Conservation (phyloP, 1,284 basidiomycete genomes). For the Marasmius oreades region DNA sequence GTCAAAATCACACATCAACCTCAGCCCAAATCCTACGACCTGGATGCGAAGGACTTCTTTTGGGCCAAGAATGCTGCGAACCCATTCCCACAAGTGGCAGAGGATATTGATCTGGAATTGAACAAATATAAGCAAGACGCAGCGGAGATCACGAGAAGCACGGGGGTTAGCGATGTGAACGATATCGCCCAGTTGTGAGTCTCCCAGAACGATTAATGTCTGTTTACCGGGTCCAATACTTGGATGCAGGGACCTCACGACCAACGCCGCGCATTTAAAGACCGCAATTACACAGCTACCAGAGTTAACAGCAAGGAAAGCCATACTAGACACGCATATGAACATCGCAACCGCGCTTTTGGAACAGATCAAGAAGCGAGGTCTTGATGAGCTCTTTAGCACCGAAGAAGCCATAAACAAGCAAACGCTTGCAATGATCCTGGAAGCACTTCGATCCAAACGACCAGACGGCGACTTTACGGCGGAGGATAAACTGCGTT, state of each 20-base stretch:
- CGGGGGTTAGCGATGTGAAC: slow-evolving; percentile 93
- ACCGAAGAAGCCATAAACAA: slow-evolving; percentile 89
- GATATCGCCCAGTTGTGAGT: slow-evolving; percentile 90
- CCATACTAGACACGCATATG: slow-evolving; percentile 98
- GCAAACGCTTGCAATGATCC: slow-evolving; percentile 78
- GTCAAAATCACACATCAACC: slow-evolving; percentile 73
- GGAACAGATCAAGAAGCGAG: slow-evolving; percentile 94
- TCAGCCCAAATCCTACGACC: slow-evolving; percentile 89
- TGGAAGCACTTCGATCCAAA: slow-evolving; percentile 76
- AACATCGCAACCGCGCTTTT: slow-evolving; percentile 97
- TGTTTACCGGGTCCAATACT: not conserved
- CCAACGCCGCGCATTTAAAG: slow-evolving; percentile 94
- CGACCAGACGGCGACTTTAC: slow-evolving; percentile 67
- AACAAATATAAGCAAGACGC: slow-evolving; percentile 96
- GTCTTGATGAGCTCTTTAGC: slow-evolving; percentile 95
- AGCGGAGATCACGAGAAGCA: slow-evolving; percentile 94
- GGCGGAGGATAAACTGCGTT: slow-evolving; percentile 85
- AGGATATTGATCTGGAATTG: slow-evolving; percentile 93
- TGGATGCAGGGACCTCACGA: slow-evolving; percentile 64
- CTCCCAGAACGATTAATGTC: not conserved
- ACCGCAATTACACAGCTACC: slow-evolving; percentile 98
- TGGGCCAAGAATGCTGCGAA: slow-evolving; percentile 96
- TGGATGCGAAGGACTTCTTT: slow-evolving; percentile 98
- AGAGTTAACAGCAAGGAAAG: slow-evolving; percentile 94
- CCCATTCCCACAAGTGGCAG: slow-evolving; percentile 98